Evolutionary conservation across 495 filamentous ascomycete species (phyloP), one percentile per base, ranked within the genome.

Genomic region (Copromyces sp.): DNA sequence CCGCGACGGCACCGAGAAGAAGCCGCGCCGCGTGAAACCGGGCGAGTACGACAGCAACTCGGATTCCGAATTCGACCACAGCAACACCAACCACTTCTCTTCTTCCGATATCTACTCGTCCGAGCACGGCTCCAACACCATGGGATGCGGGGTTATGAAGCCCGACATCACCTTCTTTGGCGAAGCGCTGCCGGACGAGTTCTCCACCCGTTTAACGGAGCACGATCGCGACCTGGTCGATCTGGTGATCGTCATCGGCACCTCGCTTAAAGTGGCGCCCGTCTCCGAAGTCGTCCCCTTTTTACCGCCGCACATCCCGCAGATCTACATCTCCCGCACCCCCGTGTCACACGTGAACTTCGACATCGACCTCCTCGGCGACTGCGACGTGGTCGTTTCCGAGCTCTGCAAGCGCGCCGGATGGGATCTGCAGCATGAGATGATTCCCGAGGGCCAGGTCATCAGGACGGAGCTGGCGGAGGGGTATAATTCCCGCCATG

Each of bases 151-250:
- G 17, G 90, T 99, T 75, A 98, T 98, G 95, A 99, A 98, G 86
- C 95, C 95, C 17, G 95, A 98, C 81, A 98, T 99, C 77, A 97
- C 92, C 4, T 98, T 99, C 87, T 98, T 98, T 77, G 95, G 95
- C 65, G 95, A 99, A 82, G 84, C 88, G 73, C 89, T 99, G 3
- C 94, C 94, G 0, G 89, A 92, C 75, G 86, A 89, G 61, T 99
- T 99, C 81, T 90, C 92, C n/a, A 85, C 88, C 11, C 90, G 94
- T 7, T 85, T 99, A 20, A 83, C 91, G 41, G 84, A 92, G 71
- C 89, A 93, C 77, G 95, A 99, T 79, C 87, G 89, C 45, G 88
- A 93, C 69, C 82, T 86, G 20, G 93, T 92, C 7, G 95, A 99
- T 75, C 83, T 99, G n/a, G 93, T 98, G 75, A 90, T 99, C 71